phyloP scores from a whole-genome alignment of 345 rosid species.

The Ceriops decandra region DNA sequence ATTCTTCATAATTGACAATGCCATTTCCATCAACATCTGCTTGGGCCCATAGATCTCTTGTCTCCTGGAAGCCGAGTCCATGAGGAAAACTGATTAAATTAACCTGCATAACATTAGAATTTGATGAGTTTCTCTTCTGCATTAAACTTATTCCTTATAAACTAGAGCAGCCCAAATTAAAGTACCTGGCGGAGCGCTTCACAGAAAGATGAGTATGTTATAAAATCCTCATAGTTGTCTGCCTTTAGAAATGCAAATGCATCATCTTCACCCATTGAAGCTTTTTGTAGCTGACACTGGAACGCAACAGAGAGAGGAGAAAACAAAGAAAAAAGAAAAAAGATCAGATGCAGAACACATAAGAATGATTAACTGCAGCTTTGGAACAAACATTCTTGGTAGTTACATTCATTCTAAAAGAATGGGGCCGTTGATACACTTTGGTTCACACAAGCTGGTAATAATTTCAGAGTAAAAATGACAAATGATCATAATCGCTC shows the following conservation, averaged over 20 bases:
- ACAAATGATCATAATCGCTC: no score
- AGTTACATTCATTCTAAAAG: no score
- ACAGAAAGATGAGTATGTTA: slow-evolving; percentile 57
- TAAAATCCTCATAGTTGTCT: slow-evolving; percentile 39
- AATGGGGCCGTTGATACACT: no score
- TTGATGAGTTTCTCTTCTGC: slow-evolving; percentile 14
- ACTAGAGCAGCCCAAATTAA: slow-evolving; percentile 7
- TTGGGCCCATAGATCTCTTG: slow-evolving; percentile 58
- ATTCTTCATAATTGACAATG: slow-evolving; percentile 54
- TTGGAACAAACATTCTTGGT: background rate
- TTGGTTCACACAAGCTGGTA: no score
- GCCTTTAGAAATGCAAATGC: slow-evolving; percentile 59
- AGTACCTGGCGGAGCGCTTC: slow-evolving; percentile 64
- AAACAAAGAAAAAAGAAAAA: slow-evolving; percentile 5
- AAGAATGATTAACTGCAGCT: slow-evolving; percentile 1
- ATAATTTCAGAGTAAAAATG: no score
- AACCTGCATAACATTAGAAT: slow-evolving; percentile 33
- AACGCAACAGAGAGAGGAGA: background rate
- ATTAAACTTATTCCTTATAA: background rate
- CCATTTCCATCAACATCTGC: slow-evolving; percentile 61
- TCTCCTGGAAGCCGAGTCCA: slow-evolving; percentile 60
- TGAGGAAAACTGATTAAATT: slow-evolving; percentile 52
- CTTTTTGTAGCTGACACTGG: slow-evolving; percentile 61
- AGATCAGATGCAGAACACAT: slow-evolving; percentile 10
- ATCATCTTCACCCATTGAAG: slow-evolving; percentile 49